A percentile compares a stretch with the other conserved stretches of the same genome.
Conservation (phyloP, 2,329 filamentous ascomycete species). For the Clarireedia homoeocarpa region DNA sequence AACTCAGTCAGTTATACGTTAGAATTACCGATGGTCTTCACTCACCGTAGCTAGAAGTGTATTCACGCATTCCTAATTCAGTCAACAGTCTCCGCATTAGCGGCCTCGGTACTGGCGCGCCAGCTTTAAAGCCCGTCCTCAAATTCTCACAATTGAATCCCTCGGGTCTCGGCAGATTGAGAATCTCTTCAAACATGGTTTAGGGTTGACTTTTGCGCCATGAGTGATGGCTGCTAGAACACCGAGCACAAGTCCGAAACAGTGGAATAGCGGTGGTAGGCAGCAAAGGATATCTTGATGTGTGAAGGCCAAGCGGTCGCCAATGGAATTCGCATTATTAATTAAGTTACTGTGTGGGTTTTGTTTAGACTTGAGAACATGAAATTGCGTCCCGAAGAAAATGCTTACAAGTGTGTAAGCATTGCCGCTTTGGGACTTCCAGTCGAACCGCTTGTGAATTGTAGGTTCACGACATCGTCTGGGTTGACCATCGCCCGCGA, state of each 20-base stretch:
- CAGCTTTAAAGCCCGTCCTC: constrained; percentile 72
- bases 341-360: constrained; percentile 19
- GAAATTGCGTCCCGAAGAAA: not conserved
- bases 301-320: constrained; percentile 44
- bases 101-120: constrained; percentile 66
- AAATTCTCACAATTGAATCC: constrained; percentile 38
- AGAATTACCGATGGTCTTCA: not conserved
- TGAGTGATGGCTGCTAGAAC: constrained; percentile 1
- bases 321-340: constrained; percentile 21
- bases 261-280: constrained; percentile 71
- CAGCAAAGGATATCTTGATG: constrained; percentile 66
- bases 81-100: constrained; percentile 66
- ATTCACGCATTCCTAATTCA: constrained; percentile 63
- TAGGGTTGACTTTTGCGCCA: constrained; percentile 64
- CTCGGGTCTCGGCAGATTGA: constrained; percentile 10
- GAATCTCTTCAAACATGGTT: constrained; percentile 50
- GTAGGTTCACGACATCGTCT: constrained; percentile 64
- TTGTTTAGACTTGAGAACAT: not conserved
- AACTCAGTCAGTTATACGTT: not conserved
- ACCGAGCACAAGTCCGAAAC: constrained; percentile 72
- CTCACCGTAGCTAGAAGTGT: constrained; percentile 39
- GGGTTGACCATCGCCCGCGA: constrained; percentile 49
- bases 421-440: constrained; percentile 68
- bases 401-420: constrained; percentile 43
- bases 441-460: constrained; percentile 70